Evolutionary conservation across 228 moss, liverwort and hornwort species (phyloP).

Genomic region (Sphagnum fallax): DNA sequence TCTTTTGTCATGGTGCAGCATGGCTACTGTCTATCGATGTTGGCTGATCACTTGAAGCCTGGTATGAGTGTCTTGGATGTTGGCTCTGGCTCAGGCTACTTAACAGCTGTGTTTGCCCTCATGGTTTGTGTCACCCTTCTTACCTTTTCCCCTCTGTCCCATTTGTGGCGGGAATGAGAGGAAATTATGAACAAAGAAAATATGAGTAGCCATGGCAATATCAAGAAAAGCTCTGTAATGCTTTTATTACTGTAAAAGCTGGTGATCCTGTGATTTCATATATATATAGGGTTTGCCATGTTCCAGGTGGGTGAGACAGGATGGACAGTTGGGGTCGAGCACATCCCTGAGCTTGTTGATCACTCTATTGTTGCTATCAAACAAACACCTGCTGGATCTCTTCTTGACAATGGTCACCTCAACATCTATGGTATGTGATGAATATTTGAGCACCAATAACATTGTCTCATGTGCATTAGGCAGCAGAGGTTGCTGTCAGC

Average conservation of each 20-base stretch:
- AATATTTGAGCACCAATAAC: too few relatives aligned
- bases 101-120: slow-evolving; percentile 46
- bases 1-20: slow-evolving; percentile 20
- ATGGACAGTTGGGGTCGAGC: slow-evolving; percentile 74
- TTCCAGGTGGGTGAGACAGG: slow-evolving; percentile 85
- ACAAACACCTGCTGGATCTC: slow-evolving; percentile 62
- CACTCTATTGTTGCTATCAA: slow-evolving; percentile 80
- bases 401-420: slow-evolving; percentile 65
- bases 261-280: slow-evolving; percentile 16
- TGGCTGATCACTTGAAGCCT: slow-evolving; percentile 45
- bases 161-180: too few relatives aligned
- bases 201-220: too few relatives aligned
- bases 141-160: too few relatives aligned
- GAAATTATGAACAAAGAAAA: too few relatives aligned
- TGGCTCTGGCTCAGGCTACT: slow-evolving; percentile 61
- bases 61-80: slow-evolving; percentile 61
- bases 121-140: slow-evolving; percentile 22
- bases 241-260: too few relatives aligned
- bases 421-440: slow-evolving; percentile 56
- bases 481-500: too few relatives aligned
- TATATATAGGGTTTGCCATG: not conserved
- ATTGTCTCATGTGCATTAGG: too few relatives aligned
- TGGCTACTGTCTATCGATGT: slow-evolving; percentile 47
- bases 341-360: slow-evolving; percentile 80
- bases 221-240: too few relatives aligned